Conservation (phyloP, 305 asterid genomes). For the Vinca major region DNA sequence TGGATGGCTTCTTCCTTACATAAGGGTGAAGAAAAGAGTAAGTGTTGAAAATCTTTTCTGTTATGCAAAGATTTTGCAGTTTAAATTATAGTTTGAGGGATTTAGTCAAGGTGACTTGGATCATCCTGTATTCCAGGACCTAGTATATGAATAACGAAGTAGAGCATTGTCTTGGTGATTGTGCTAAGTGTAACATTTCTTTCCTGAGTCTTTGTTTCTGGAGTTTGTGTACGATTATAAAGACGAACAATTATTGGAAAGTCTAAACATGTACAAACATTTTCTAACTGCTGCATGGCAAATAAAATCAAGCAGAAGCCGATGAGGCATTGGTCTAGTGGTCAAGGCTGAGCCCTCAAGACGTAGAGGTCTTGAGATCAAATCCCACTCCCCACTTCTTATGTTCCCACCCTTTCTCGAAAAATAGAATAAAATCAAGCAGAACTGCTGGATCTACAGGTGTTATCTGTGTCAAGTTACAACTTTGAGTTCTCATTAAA, state of each 20-base stretch:
- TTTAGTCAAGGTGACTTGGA: not conserved
- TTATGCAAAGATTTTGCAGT: not conserved
- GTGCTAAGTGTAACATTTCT: not conserved
- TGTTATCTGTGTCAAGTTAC: not conserved
- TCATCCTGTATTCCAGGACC: not conserved
- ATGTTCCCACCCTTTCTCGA: no score
- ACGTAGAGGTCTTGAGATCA: no score
- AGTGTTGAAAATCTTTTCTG: not conserved
- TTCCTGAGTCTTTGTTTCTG: not conserved
- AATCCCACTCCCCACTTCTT: no score
- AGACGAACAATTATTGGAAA: not conserved
- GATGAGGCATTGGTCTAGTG: no score
- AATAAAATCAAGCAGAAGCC: not conserved
- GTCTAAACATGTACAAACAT: not conserved
- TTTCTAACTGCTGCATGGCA: not conserved
- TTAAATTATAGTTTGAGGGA: not conserved
- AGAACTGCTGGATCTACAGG: not conserved
- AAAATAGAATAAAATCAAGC: not conserved
- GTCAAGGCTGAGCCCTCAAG: no score
- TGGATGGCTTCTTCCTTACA: conserved; percentile 98
- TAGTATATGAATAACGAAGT: not conserved
- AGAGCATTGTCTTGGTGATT: not conserved
- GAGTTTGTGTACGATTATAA: not conserved
- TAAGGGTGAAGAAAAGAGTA: conserved; percentile 79
- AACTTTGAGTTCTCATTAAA: not conserved